phyloP scores from a whole-genome alignment of 169 alveolate genomes.

The Plasmodium relictum region DNA sequence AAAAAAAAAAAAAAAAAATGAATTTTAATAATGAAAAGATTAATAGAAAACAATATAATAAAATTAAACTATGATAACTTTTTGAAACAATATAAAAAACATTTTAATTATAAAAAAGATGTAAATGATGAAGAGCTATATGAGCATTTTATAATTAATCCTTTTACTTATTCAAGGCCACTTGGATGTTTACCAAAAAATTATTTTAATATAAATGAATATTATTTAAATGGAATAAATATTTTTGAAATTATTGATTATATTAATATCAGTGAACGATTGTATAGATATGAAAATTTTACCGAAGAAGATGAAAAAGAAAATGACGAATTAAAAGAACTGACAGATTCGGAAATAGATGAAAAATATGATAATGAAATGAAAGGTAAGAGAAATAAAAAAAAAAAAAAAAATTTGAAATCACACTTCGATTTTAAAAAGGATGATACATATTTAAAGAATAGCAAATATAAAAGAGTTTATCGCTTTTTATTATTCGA shows the following conservation, averaged over 20 bases:
- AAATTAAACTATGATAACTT: slow-evolving; percentile 63
- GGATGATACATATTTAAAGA: slow-evolving; percentile 5
- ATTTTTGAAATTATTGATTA: slow-evolving; percentile 70
- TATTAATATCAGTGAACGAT: slow-evolving; percentile 71
- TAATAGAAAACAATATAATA: slow-evolving; percentile 73
- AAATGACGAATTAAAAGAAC: slow-evolving; percentile 17
- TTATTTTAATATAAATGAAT: slow-evolving; percentile 5
- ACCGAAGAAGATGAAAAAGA: slow-evolving; percentile 32
- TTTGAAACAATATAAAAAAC: slow-evolving; percentile 57
- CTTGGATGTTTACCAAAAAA: slow-evolving; percentile 61
- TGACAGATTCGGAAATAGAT: slow-evolving; percentile 11
- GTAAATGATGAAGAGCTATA: slow-evolving; percentile 60
- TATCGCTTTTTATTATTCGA: slow-evolving; percentile 76
- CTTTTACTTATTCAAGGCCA: slow-evolving; percentile 62
- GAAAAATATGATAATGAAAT: slow-evolving; percentile 4
- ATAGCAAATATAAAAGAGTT: slow-evolving; percentile 24
- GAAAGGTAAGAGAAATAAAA: slow-evolving; percentile 7
- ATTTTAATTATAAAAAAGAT: slow-evolving; percentile 18
- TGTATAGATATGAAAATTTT: slow-evolving; percentile 29
- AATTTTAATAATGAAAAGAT: slow-evolving; percentile 45
- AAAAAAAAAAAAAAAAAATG: slow-evolving; percentile 43
- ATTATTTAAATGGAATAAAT: slow-evolving; percentile 58
- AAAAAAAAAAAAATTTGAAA: slow-evolving; percentile 1
- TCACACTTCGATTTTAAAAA: background rate
- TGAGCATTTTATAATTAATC: slow-evolving; percentile 67